Evolutionary conservation across 1,284 basidiomycete species (phyloP), one percentile per base, ranked within the genome.

Genomic region (Sporisorium sorghi): DNA sequence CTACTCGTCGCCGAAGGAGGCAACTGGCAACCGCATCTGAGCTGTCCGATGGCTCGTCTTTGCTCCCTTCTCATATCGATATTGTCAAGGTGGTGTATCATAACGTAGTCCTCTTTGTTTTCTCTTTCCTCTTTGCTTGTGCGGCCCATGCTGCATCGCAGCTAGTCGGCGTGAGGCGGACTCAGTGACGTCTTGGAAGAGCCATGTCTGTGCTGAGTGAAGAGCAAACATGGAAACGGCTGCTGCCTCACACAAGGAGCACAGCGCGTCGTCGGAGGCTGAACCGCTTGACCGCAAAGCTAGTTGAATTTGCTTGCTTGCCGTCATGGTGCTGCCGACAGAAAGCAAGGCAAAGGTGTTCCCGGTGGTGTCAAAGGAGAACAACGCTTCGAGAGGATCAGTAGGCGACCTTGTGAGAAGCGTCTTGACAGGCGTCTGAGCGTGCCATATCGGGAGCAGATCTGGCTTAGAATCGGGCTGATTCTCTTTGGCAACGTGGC

Each of bases 1-100:
- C 42, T 71, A 71, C 28, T 44, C 65, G 9, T 33, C 44, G 42
- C 30, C 51, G 40, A 28, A 30, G 14, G 35, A 65, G 10, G 30
- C 35, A 6, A 50, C 46, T 19, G 57, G 37, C 40, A 51, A 32
- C 30, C 58, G 53, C 30, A 49, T 60, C 53, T 67, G 37, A 66
- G n/a, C n/a, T 11, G 44, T n/a, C n/a, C 11, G 26, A 11, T n/a
- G 17, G 5, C 10, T 46, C 26, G 17, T n/a, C 39, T 28, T 19
- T 43, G 23, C n/a, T 43, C 24, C 23, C 1, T 19, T 51, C 9
- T 14, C 35, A 26, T 51, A 23, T 17, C 8, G 46, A 11, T 47
- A 5, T 9, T 40, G 37, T 40, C n/a, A 40, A 19, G 37, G 28
- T 10, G 17, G 35, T 30, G 28, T 12, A 5, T 19, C n/a, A 9